Evolutionary conservation across 306 rosid species (phyloP), one percentile per base, ranked within the genome.

Genomic region (Cicer yamashitae): DNA sequence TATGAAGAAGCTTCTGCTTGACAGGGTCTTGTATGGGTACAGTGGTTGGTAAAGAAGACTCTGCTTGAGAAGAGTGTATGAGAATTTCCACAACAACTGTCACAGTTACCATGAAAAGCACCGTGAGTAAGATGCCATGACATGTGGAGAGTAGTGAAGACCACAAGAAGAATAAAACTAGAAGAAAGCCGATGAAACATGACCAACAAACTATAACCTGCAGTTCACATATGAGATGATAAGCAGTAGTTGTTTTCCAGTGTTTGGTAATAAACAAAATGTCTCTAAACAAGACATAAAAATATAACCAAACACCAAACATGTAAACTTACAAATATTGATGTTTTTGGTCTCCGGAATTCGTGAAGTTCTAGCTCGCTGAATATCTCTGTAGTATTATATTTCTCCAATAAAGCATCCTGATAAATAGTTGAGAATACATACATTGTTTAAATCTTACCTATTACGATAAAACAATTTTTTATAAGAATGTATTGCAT

Each of bases 351-450:
- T 48, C 94, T 88, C 15, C 82, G 88, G 3, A 67, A 68, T 72
- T 87, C 73, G 25, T 81, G 86, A 64, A 71, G 78, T 70, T 84
- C 79, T 47, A 72, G 76, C 12, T 89, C 97, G 63, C 94, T 86
- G 85, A 94, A 91, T 46, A 81, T 15, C 38, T 81, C 90, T 13
- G 54, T 88, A 8, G 83, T 65, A 2, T 53, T 52, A 77, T 86
- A 88, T 77, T 79, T 88, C 89, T 91, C 98, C 83, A 94, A 72
- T 17, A 88, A 64, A 43, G 88, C 96, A 74, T 93, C 98, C 98
- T 93, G 83, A 58, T 20, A 13, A 34, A 34, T 60, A n/a, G 58
- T 62, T 75, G 13, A 52, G 12, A 58, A 14, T 51, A 50, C 8
- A 63, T 0, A 12, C 30, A 74, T 57, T 22, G 25, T 5, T 20